Evolutionary conservation across 495 filamentous ascomycete species (phyloP).

Genomic region (Letharia columbiana): DNA sequence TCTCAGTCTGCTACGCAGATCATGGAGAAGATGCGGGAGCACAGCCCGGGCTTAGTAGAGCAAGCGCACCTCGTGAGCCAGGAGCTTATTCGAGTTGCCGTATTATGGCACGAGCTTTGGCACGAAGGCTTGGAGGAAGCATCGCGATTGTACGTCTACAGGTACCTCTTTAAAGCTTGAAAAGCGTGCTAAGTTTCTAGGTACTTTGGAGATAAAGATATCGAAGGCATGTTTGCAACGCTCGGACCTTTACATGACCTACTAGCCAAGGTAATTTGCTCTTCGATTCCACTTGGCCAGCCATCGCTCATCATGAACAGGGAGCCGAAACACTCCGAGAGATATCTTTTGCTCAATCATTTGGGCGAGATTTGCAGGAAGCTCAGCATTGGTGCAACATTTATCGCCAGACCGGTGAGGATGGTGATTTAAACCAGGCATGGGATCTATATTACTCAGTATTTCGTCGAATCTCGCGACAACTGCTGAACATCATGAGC

Average conservation of each 20-base stretch:
- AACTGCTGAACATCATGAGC: constrained; percentile 80
- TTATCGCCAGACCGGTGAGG: constrained; percentile 77
- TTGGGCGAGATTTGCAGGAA: constrained; percentile 88
- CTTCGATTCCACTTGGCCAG: background rate
- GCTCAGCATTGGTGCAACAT: constrained; percentile 90
- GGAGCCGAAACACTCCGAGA: constrained; percentile 90
- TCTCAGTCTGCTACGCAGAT: constrained; percentile 79
- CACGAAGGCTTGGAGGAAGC: constrained; percentile 98
- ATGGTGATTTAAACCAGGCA: constrained; percentile 90
- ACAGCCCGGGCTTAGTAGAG: constrained; percentile 87
- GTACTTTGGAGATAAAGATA: constrained; percentile 90
- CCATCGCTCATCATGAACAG: constrained; percentile 26
- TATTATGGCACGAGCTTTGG: constrained; percentile 98
- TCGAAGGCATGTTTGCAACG: constrained; percentile 91
- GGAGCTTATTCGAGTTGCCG: constrained; percentile 91
- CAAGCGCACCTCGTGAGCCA: constrained; percentile 91
- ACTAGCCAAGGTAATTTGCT: constrained; percentile 52
- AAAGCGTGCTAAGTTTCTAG: constrained; percentile 15
- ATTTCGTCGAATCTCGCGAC: constrained; percentile 90
- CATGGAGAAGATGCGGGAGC: constrained; percentile 96
- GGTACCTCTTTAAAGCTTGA: background rate
- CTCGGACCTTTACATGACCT: constrained; percentile 85
- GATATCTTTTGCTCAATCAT: constrained; percentile 95
- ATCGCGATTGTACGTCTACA: constrained; percentile 55
- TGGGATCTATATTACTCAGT: constrained; percentile 99